Evolutionary conservation across 2,329 filamentous ascomycete species (phyloP), one percentile per base, ranked within the genome.

Genomic region (Fusarium camptoceras): DNA sequence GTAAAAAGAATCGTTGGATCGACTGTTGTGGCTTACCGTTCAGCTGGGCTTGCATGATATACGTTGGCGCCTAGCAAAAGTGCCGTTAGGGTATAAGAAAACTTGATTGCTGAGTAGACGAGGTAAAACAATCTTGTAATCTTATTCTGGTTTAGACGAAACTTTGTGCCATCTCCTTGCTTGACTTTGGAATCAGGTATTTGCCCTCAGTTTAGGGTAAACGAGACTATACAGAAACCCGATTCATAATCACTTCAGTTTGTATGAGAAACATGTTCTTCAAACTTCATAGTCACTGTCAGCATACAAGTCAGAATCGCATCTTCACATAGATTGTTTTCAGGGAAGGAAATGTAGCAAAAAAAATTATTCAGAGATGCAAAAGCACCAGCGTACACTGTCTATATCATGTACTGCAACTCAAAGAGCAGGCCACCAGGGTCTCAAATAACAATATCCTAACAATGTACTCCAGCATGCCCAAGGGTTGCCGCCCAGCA

Each of bases 401-500:
- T 73, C 73, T 58, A 74, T 55, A 55, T n/a, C 49, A 68, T 50
- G 54, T 43, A 48, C 55, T 43, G 56, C 55, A 56, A 63, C 49
- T 54, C 27, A 41, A 46, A 46, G 44, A 55, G 49, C 42, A 51
- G 49, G 54, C 64, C 61, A 28, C 57, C 60, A 28, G 58, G 34
- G 44, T 47, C 56, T 49, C 37, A 53, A 51, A 41, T 31, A 55
- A 53, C 39, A 64, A 51, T 57, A 68, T 54, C 56, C 51, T 49
- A 68, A 69, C 48, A 65, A 60, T 28, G 27, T 63, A 75, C 72
- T 74, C 73, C 72, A 59, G 61, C 49, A 65, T 68, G 51, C 18
- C 51, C 37, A 41, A 56, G 44, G 53, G 53, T 64, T 64, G 55
- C 58, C 62, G 27, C 64, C 63, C 51, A 57, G 55, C 18, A 62